phyloP scores from a whole-genome alignment of 352 stramenopile genomes.

The Pythium myriotylum region DNA sequence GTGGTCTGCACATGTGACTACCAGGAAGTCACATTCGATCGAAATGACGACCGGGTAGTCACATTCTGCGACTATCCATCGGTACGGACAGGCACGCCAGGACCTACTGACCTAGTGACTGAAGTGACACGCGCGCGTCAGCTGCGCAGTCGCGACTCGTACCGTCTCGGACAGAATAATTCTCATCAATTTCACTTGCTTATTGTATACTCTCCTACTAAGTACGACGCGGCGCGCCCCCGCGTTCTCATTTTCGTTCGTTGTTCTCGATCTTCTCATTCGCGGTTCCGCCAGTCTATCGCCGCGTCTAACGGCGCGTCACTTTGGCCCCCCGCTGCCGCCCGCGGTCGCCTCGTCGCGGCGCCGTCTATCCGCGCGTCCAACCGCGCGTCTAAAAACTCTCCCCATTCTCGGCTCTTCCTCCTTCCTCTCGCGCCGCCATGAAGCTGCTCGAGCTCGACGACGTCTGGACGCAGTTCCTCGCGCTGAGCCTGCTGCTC shows the following conservation, averaged over 20 bases:
- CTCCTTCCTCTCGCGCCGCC: neutral
- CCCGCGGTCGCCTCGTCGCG: too few relatives aligned
- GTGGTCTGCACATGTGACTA: conserved; percentile 1
- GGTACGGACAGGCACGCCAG: conserved; percentile 3
- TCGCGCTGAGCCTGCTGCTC: conserved; percentile 71
- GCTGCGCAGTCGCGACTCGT: neutral
- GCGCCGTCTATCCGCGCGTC: neutral
- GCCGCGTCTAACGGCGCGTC: neutral
- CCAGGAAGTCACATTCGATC: conserved; percentile 7
- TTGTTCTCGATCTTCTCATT: neutral
- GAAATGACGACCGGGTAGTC: conserved; percentile 7
- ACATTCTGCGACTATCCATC: neutral
- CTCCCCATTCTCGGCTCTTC: too few relatives aligned
- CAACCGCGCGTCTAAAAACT: neutral
- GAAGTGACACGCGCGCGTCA: conserved; percentile 24
- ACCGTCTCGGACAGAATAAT: conserved; percentile 15
- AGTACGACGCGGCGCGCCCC: conserved; percentile 16
- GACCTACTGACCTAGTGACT: conserved; percentile 14
- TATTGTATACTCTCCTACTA: conserved; percentile 17
- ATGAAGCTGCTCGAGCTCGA: conserved; percentile 84
- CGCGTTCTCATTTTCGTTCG: conserved; percentile 14
- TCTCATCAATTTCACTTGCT: neutral
- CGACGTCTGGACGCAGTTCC: conserved; percentile 84
- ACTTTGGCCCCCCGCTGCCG: too few relatives aligned
- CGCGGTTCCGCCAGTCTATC: neutral